These are phyloP conservation scores for Aspergillus ruber DNA, from an alignment of 2,329 filamentous ascomycete genomes.

Conservation along the genomic window DNA sequence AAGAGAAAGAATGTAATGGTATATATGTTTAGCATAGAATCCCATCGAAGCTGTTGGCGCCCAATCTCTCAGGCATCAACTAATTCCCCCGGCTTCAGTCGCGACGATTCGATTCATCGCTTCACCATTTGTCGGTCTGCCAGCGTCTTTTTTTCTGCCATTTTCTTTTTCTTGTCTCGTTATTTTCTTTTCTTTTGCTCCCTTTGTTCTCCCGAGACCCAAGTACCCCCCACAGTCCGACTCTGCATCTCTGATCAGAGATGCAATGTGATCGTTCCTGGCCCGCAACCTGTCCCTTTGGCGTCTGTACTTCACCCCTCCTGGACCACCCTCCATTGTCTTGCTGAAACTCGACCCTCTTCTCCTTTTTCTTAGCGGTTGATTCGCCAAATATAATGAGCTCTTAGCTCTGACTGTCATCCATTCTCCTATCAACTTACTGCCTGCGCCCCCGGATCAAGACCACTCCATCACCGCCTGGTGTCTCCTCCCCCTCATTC, in stretches of 20 bases:
- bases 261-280: slow-evolving; percentile 27
- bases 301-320: background rate
- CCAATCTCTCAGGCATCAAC: background rate
- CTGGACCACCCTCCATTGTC: background rate
- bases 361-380: background rate
- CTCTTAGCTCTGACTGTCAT: slow-evolving; percentile 6
- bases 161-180: background rate
- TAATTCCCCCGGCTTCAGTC: background rate
- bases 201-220: background rate
- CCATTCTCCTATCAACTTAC: too few species aligned
- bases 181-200: background rate
- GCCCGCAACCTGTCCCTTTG: slow-evolving; percentile 14
- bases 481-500: slow-evolving; percentile 5
- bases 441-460: background rate
- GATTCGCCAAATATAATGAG: slow-evolving; percentile 9
- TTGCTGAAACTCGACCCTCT: background rate
- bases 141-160: background rate
- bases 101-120: background rate
- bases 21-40: background rate
- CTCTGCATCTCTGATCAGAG: slow-evolving; percentile 2
- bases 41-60: background rate
- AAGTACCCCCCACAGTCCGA: background rate
- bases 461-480: slow-evolving; percentile 9
- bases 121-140: background rate
- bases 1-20: too few species aligned